Evolutionary conservation across 495 filamentous ascomycete genomes (phyloP).

Genomic region (Penicillium longicatenatum): DNA sequence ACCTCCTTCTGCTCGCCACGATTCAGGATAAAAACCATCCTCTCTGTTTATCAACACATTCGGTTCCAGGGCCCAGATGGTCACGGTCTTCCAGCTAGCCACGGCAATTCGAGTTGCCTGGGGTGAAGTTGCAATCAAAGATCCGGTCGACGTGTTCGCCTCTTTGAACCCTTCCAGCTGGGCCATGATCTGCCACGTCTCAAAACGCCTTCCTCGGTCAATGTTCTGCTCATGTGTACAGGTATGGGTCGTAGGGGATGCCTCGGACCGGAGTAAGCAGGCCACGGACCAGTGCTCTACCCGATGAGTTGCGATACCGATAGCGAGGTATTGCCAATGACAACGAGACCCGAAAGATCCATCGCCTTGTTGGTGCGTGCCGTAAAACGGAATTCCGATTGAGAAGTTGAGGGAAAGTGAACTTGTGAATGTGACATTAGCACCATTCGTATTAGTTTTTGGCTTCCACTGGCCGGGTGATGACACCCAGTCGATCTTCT

Average conservation of each 20-base stretch:
- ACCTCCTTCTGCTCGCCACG: slow-evolving; percentile 23
- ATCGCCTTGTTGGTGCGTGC: slow-evolving; percentile 29
- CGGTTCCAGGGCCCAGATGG: slow-evolving; percentile 49
- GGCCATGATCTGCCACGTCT: slow-evolving; percentile 40
- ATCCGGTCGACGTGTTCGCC: slow-evolving; percentile 40
- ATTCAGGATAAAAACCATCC: slow-evolving; percentile 32
- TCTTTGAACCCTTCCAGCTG: slow-evolving; percentile 45
- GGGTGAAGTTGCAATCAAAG: slow-evolving; percentile 43
- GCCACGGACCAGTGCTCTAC: slow-evolving; percentile 44
- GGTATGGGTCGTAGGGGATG: slow-evolving; percentile 16
- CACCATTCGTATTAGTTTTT: slow-evolving; percentile 30
- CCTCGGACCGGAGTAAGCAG: slow-evolving; percentile 41
- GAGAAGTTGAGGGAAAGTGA: slow-evolving; percentile 37
- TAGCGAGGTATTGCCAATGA: slow-evolving; percentile 44
- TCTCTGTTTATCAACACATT: slow-evolving; percentile 31
- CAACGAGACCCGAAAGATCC: slow-evolving; percentile 19
- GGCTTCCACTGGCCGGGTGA: background rate
- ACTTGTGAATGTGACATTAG: slow-evolving; percentile 29
- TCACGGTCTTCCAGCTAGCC: slow-evolving; percentile 48
- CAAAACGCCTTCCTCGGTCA: slow-evolving; percentile 42
- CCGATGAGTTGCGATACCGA: slow-evolving; percentile 44
- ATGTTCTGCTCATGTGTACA: slow-evolving; percentile 46
- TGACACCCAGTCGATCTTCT: slow-evolving; percentile 14
- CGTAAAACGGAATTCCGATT: slow-evolving; percentile 46
- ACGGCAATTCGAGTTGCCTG: slow-evolving; percentile 44